Evolutionary conservation across 345 rosid genomes (phyloP).

Genomic region (Ailanthus altissimus): DNA sequence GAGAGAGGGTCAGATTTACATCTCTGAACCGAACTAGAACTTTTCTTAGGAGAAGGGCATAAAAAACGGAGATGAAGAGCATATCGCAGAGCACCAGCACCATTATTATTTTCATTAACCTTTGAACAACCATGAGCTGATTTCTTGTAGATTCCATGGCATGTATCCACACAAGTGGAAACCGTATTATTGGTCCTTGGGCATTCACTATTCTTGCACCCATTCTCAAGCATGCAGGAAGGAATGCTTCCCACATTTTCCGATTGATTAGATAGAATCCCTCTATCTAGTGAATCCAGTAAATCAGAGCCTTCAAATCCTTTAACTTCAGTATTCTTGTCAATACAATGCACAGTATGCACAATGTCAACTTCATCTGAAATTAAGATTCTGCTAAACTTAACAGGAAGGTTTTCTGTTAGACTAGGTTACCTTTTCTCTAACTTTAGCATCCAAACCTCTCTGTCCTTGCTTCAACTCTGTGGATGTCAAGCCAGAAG

Average conservation of each 20-base stretch:
- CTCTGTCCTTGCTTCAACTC: slow-evolving; percentile 44
- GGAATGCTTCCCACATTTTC: slow-evolving; percentile 10
- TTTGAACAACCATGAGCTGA: slow-evolving; percentile 43
- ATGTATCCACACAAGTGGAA: slow-evolving; percentile 23
- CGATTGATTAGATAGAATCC: slow-evolving; percentile 21
- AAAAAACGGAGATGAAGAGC: slow-evolving; percentile 89
- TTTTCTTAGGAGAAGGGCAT: slow-evolving; percentile 65
- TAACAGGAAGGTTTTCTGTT: slow-evolving; percentile 16
- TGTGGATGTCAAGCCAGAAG: slow-evolving; percentile 43
- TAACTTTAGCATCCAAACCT: slow-evolving; percentile 34
- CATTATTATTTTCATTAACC: slow-evolving; percentile 46
- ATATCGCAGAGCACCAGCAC: slow-evolving; percentile 78
- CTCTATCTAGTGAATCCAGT: slow-evolving; percentile 30
- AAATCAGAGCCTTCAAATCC: slow-evolving; percentile 36
- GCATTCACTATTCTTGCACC: slow-evolving; percentile 30
- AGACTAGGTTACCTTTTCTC: slow-evolving; percentile 23
- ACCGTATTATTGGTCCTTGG: slow-evolving; percentile 27
- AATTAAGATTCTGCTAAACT: slow-evolving; percentile 4
- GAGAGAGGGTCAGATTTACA: slow-evolving; percentile 44
- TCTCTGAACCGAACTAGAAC: slow-evolving; percentile 53
- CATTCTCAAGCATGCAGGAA: slow-evolving; percentile 23
- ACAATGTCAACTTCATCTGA: not conserved
- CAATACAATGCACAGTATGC: slow-evolving; percentile 7
- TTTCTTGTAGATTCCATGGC: slow-evolving; percentile 28
- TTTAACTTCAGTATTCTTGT: slow-evolving; percentile 28